Conservation (phyloP, 2,329 filamentous ascomycete species). For the Microdochium paspali region DNA sequence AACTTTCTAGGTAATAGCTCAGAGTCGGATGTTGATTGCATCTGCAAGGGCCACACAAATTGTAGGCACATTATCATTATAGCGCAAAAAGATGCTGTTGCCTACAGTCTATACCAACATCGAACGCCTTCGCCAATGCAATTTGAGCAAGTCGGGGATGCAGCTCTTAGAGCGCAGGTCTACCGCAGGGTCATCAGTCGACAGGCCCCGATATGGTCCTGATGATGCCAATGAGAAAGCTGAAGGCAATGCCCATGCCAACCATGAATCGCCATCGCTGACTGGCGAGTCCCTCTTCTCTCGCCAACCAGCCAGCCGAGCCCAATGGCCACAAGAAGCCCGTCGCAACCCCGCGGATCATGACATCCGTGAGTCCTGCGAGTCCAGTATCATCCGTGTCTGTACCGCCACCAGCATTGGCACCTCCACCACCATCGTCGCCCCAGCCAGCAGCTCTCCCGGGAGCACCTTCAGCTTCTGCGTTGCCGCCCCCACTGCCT, state of each 20-base stretch:
- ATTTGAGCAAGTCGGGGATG: too few species aligned
- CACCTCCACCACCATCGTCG: slow-evolving; percentile 13
- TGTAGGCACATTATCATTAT: too few species aligned
- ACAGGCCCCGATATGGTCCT: slow-evolving; percentile 18
- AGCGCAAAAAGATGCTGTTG: too few species aligned
- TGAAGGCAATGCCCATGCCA: slow-evolving; percentile 68
- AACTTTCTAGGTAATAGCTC: too few species aligned
- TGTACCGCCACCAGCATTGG: slow-evolving; percentile 30
- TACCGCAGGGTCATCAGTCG: too few species aligned
- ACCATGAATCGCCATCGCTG: slow-evolving; percentile 80
- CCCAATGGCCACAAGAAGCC: slow-evolving; percentile 95
- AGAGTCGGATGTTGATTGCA: too few species aligned
- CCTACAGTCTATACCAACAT: too few species aligned
- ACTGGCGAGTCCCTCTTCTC: slow-evolving; percentile 82
- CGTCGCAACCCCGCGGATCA: slow-evolving; percentile 79
- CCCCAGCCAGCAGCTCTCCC: slow-evolving; percentile 22
- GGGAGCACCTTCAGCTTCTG: slow-evolving; percentile 20
- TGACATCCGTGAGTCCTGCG: slow-evolving; percentile 63
- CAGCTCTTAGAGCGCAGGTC: too few species aligned
- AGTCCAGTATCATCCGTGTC: slow-evolving; percentile 38
- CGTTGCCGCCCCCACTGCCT: slow-evolving; percentile 21
- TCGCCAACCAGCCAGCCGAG: slow-evolving; percentile 72
- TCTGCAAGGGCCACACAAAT: background rate
- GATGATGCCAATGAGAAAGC: slow-evolving; percentile 24
- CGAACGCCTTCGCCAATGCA: too few species aligned